Evolutionary conservation across 108 stramenopile species (phyloP), one percentile per base, ranked within the genome.

Genomic region (Seminavis robusta): DNA sequence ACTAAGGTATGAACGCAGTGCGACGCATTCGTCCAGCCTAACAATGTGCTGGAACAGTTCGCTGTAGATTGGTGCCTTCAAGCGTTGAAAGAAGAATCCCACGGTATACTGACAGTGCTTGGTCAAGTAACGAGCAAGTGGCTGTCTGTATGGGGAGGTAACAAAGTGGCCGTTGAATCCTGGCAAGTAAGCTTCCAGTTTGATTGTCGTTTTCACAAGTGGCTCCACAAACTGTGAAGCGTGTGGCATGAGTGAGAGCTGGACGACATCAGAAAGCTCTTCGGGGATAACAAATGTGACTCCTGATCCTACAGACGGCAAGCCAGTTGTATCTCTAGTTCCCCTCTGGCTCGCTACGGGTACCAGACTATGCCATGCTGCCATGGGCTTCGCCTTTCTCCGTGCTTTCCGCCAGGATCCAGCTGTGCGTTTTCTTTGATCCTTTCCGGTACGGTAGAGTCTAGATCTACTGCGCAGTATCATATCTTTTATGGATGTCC

Each of bases 151-250:
- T 1, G 86, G 84, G 21, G 88, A 90, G 9, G 11, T 16, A 17
- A 62, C 39, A 49, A 60, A 50, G 40, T 59, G 48, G 9, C 67
- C 65, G 51, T 80, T 73, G 63, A 73, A 88, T 23, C 38, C 51
- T 13, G 70, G 80, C 16, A 92, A 69, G 28, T 59, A 73, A 34
- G 76, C 61, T 45, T 89, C 88, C 0, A 94, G 66, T 33, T 88
- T 81, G 11, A 90, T 64, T 1, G 80, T 80, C 25, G 76, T 81
- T 54, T 81, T 88, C 26, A 89, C 83, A 38, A 94, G 54, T 8
- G 81, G 81, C 47, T 94, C 92, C n/a, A 94, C 86, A 53, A 90
- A 90, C 8, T 79, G 61, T 3, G 83, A 76, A 8, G 86, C 77
- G 28, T 81, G 72, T 0, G 92, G 88, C 24, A 94, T 56, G 34